These are phyloP conservation scores for Aureobasidium sp. DNA, from an alignment of 2,329 filamentous ascomycete genomes.

Conservation along the genomic window DNA sequence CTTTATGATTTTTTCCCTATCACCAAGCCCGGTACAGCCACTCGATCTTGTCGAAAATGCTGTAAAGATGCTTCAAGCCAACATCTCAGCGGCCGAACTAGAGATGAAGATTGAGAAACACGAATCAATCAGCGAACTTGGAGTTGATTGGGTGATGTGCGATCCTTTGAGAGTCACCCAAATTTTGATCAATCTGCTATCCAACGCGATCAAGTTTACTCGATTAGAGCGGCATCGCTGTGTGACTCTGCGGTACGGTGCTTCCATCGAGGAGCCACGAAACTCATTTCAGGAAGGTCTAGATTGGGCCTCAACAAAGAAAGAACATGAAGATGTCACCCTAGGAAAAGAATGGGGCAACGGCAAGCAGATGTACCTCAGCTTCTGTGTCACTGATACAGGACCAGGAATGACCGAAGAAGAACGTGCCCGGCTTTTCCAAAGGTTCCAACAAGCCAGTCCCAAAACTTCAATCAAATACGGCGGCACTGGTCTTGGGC, in stretches of 20 bases:
- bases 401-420: slow-evolving; percentile 30
- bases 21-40: slow-evolving; percentile 32
- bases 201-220: slow-evolving; percentile 27
- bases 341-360: slow-evolving; percentile 17
- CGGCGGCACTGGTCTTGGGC: slow-evolving; percentile 61
- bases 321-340: slow-evolving; percentile 10
- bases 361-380: slow-evolving; percentile 30
- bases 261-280: slow-evolving; percentile 26
- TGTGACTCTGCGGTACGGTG: slow-evolving; percentile 26
- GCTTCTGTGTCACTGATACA: slow-evolving; percentile 31
- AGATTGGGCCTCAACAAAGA: slow-evolving; percentile 24
- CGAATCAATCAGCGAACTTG: slow-evolving; percentile 29
- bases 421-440: slow-evolving; percentile 47
- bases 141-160: slow-evolving; percentile 23
- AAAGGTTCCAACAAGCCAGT: slow-evolving; percentile 62
- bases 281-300: slow-evolving; percentile 27
- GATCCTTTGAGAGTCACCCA: slow-evolving; percentile 27
- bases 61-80: slow-evolving; percentile 34
- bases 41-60: slow-evolving; percentile 30
- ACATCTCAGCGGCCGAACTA: slow-evolving; percentile 28
- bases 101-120: slow-evolving; percentile 30
- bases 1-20: slow-evolving; percentile 30
- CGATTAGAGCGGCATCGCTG: slow-evolving; percentile 8
- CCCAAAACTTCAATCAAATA: slow-evolving; percentile 59
- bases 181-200: slow-evolving; percentile 28